Base-by-base conservation (phyloP, 1,284 basidiomycete genomes). In the Volvariella surrecta region DNA sequence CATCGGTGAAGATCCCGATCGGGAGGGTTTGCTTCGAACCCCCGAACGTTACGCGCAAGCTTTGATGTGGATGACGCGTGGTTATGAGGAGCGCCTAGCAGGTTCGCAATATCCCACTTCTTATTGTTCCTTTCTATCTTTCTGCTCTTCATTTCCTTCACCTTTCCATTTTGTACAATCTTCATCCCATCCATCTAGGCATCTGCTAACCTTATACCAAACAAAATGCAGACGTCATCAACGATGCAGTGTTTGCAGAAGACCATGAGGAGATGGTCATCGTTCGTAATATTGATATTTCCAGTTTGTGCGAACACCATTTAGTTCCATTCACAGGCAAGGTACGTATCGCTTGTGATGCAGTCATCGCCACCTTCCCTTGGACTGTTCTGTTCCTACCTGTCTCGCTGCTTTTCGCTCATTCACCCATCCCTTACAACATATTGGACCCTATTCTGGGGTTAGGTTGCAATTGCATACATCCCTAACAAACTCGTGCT, bases 181-280 rank as follows among this genome's bases (percentile, higher is more conserved):
- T 15, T 31, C 9, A 31, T 9, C 34, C 13, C 13, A n/a, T 35
- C 4, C 18, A 45, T 41, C 35, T 37, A 47, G 40, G 35, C 39
- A 39, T 48, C 45, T 30, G 39, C 44, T 40, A 40, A 37, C 42
- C 44, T 44, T 37, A 48, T 42, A 43, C 51, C 40, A 15, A 32
- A 35, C 41, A 40, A 38, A 46, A 47, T 30, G 44, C 64, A 89
- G 95, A 99, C 60, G 94, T 99, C 51, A 97, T 99, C 53, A 96
- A 97, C 63, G 91, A 97, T 70, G 96, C 96, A 42, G 83, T 99
- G 32, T 99, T 99, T 61, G 89, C 93, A 43, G 96, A 99, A 65
- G 92, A 99, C 64, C 96, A 99, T 68, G 96, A 99, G 58, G 96
- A 99, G 64, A 96, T 99, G 93, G 95, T 99, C 43, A 83, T 99